A percentile compares a stretch with the other conserved stretches of the same genome.
Evolutionary conservation across 768 basidiomycete species (phyloP).

Genomic region (Cubamyces lactineus): DNA sequence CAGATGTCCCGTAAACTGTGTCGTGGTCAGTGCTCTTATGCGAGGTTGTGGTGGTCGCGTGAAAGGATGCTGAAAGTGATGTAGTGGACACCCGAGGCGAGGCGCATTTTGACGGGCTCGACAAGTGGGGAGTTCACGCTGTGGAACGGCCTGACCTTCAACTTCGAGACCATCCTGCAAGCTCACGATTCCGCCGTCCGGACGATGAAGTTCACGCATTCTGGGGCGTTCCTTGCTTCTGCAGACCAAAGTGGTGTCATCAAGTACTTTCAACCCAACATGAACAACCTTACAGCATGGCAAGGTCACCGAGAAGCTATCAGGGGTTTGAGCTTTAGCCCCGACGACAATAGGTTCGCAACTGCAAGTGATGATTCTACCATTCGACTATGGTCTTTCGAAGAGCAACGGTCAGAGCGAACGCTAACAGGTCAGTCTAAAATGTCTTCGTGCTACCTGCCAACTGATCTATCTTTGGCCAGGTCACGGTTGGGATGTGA

Average conservation of each 20-base stretch:
- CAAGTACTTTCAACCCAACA: conserved; percentile 99
- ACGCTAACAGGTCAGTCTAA: conserved; percentile 73
- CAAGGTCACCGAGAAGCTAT: conserved; percentile 96
- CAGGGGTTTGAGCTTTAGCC: conserved; percentile 88
- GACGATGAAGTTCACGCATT: conserved; percentile 86
- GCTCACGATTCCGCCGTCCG: conserved; percentile 96
- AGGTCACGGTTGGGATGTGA: conserved; percentile 99
- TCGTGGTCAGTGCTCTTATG: conserved; percentile 63
- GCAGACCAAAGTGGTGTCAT: conserved; percentile 93
- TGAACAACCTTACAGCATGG: conserved; percentile 98
- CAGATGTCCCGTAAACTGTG: conserved; percentile 94
- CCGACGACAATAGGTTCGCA: conserved; percentile 89
- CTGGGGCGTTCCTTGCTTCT: conserved; percentile 90
- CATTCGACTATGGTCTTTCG: conserved; percentile 94
- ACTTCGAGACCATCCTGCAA: conserved; percentile 99
- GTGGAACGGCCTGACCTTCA: conserved; percentile 99
- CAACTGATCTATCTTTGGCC: neutral
- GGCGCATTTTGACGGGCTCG: conserved; percentile 91
- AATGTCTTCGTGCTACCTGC: neutral
- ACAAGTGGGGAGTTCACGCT: conserved; percentile 98
- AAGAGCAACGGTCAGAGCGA: conserved; percentile 87
- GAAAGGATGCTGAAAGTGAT: neutral
- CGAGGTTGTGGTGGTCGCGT: neutral
- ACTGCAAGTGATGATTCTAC: conserved; percentile 96
- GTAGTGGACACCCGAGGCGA: conserved; percentile 97